Evolutionary conservation across 2,329 filamentous ascomycete genomes (phyloP).

Genomic region (Pseudogymnoascus sp.): DNA sequence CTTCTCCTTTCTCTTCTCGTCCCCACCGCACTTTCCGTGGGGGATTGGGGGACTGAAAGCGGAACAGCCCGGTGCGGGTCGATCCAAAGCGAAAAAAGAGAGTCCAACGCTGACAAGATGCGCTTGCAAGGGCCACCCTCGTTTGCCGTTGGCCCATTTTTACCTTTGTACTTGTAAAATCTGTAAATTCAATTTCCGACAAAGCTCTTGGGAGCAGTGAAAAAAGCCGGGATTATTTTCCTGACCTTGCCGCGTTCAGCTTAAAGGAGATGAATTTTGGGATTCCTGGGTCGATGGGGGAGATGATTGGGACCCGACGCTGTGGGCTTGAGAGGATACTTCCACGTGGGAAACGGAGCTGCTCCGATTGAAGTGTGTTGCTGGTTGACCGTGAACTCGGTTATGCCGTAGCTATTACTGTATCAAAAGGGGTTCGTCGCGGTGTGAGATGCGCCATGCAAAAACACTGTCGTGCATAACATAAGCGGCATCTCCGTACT

Average conservation of each 20-base stretch:
- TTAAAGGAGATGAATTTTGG: background rate
- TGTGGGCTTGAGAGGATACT: background rate
- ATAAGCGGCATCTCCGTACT: background rate
- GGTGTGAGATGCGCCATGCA: background rate
- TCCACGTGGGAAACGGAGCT: background rate
- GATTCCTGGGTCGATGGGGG: background rate
- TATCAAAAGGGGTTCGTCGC: background rate
- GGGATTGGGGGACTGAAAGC: background rate
- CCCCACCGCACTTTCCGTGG: background rate
- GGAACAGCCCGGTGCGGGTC: slow-evolving; percentile 1
- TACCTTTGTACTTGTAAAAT: no score
- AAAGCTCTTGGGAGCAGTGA: background rate
- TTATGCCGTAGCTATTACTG: background rate
- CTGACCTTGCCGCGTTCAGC: background rate
- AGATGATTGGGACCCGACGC: background rate
- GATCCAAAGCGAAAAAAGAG: background rate
- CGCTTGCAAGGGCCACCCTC: background rate
- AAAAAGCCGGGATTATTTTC: background rate
- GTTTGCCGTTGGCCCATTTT: no score
- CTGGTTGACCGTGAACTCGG: background rate
- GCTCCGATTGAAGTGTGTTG: background rate
- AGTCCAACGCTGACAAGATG: background rate
- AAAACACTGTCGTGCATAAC: background rate
- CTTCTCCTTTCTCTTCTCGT: background rate
- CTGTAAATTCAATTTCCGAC: background rate